Percentiles rank a stretch among this genome's conserved stretches.
Evolutionary conservation across 75 land plant species (phyloP).

Genomic region (Adiantum capillusveneris): DNA sequence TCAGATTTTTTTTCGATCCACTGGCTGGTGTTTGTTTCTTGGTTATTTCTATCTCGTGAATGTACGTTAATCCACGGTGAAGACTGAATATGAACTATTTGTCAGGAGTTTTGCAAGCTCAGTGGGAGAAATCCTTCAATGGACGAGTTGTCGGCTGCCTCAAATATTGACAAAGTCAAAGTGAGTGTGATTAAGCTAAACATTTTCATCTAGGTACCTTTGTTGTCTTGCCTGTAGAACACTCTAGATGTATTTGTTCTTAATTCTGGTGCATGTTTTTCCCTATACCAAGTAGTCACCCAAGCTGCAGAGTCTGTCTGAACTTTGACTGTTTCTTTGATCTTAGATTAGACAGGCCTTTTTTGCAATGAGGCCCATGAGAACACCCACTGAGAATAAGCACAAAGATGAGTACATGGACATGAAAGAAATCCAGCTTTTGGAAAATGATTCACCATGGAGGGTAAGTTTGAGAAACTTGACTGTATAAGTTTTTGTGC

Average conservation of each 20-base stretch:
- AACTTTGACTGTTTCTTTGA: not conserved
- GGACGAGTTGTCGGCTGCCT: slow-evolving; percentile 12
- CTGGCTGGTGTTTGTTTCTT: too few relatives aligned
- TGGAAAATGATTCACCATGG: not conserved
- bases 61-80: too few relatives aligned
- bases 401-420: not conserved
- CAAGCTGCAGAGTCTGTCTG: too few relatives aligned
- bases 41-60: too few relatives aligned
- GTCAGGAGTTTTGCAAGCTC: slow-evolving; percentile 8
- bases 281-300: not conserved
- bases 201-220: too few relatives aligned
- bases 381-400: not conserved
- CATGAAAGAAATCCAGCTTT: not conserved
- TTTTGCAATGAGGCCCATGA: not conserved
- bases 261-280: not conserved
- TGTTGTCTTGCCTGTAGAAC: too few relatives aligned
- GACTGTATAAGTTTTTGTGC: too few relatives aligned
- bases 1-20: too few relatives aligned
- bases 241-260: not conserved
- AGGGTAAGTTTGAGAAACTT: not conserved
- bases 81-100: too few relatives aligned
- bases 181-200: not conserved
- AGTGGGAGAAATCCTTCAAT: slow-evolving; percentile 19
- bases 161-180: slow-evolving; percentile 10
- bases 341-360: not conserved